A percentile compares a stretch with the other conserved stretches of the same genome.
Conservation (phyloP, 2,329 filamentous ascomycete species). For the Alternaria viburni region DNA sequence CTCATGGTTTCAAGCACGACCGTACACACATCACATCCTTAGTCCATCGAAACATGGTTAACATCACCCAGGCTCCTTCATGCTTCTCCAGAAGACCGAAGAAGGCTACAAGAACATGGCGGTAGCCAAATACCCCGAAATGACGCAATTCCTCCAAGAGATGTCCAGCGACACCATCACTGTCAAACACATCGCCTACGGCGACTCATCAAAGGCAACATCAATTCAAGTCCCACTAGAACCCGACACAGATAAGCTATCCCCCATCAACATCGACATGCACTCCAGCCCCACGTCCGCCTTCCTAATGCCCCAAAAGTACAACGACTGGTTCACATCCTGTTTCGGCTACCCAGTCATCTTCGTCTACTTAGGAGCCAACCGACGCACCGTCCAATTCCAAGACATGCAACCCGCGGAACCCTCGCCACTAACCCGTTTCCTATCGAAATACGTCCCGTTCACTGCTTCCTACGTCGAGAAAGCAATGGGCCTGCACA, state of each 20-base stretch:
- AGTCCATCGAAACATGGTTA: not conserved
- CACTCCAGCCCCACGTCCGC: conserved; percentile 52
- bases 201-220: conserved; percentile 29
- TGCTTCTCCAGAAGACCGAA: conserved; percentile 51
- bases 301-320: conserved; percentile 51
- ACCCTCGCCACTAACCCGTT: conserved; percentile 21
- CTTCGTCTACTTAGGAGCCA: conserved; percentile 52
- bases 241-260: conserved; percentile 46
- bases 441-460: conserved; percentile 20
- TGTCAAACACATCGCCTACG: conserved; percentile 50
- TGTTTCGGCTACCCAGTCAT: conserved; percentile 54
- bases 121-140: conserved; percentile 48
- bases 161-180: conserved; percentile 45
- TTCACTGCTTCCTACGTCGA: conserved; percentile 15
- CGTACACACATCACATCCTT: conserved; percentile 26
- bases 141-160: conserved; percentile 51
- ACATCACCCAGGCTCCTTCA: conserved; percentile 31
- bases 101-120: conserved; percentile 52
- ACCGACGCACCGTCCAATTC: conserved; percentile 52
- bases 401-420: conserved; percentile 31
- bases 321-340: conserved; percentile 52
- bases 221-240: conserved; percentile 49
- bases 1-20: conserved; percentile 55
- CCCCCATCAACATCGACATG: conserved; percentile 51
- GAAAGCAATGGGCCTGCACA: conserved; percentile 40